Evolutionary conservation across 768 basidiomycete species (phyloP), one percentile per base, ranked within the genome.

Genomic region (Rhodosporidiobolus sp.): DNA sequence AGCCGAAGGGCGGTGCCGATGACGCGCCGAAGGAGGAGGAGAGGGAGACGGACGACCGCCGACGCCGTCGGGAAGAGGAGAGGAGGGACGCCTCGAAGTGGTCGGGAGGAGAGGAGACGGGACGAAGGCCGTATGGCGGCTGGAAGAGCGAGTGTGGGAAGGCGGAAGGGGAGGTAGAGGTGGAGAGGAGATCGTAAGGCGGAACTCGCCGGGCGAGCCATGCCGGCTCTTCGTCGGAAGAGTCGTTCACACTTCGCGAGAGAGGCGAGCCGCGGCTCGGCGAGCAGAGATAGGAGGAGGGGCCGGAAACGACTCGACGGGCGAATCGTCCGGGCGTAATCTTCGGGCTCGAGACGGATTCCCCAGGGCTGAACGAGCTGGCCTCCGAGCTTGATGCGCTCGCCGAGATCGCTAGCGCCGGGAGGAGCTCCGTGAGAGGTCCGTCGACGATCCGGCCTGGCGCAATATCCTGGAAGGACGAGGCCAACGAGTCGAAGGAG

Each of bases 331-430:
- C 59, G 0, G 59, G 20, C 28, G 50, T 8, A 1, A 17, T 30
- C 11, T 19, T 16, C 4, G 50, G 12, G n/a, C 9, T 3, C 20
- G 20, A 14, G 35, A 12, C 45, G 28, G 38, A 11, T 12, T 14
- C 0, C 9, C 11, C 28, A 12, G 28, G 12, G 16, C 10, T 22
- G 17, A 30, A 20, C 53, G 17, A 24, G 46, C 53, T 43, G 1
- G 43, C 58, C 16, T 48, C 61, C 4, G 61, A 56, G 52, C 67
- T 69, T 9, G 67, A 69, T 19, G 30, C 56, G 17, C 68, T 69
- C 3, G 28, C 26, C 28, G 48, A 35, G 34, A 57, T 28, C 1
- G 62, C 16, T 28, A 69, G 50, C 11, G 62, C 68, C 22, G 68
- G 68, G 12, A 69, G 38, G 38, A 69, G 62, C 9, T 63, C 62